Evolutionary conservation across 2,329 filamentous ascomycete genomes (phyloP).

Genomic region (Fusarium siculi): DNA sequence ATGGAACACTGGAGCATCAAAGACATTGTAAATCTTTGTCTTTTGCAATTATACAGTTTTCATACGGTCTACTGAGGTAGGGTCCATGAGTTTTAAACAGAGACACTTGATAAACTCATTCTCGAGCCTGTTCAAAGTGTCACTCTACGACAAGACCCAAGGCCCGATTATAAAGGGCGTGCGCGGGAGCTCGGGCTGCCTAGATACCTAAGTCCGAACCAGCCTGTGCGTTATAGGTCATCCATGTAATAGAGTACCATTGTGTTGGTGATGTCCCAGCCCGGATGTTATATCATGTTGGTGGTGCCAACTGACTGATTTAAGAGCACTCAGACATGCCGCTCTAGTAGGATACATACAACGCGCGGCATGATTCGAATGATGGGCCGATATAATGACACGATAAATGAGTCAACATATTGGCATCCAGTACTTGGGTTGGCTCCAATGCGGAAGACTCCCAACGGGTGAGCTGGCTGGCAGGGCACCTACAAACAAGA

Average conservation of each 20-base stretch:
- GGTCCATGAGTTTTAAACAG: constrained; percentile 14
- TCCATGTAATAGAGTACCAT: constrained; percentile 1
- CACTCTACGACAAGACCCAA: background rate
- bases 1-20: background rate
- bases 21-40: background rate
- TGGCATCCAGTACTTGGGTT: constrained; percentile 12
- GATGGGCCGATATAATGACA: constrained; percentile 17
- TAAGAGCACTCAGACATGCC: background rate
- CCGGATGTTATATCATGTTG: background rate
- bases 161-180: constrained; percentile 1
- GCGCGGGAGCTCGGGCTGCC: background rate
- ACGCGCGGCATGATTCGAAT: constrained; percentile 10
- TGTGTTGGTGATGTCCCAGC: constrained; percentile 8
- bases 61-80: background rate
- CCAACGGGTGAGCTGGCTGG: constrained; percentile 17
- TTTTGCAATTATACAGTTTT: constrained; percentile 2
- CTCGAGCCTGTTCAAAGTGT: background rate
- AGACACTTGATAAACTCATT: background rate
- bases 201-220: background rate
- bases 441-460: constrained; percentile 11
- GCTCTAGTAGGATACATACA: constrained; percentile 12
- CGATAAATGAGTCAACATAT: constrained; percentile 10
- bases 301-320: constrained; percentile 17
- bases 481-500: constrained; percentile 2
- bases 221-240: background rate